These are phyloP conservation scores for Tylopilus cervinicoccineus DNA, from an alignment of 768 basidiomycete species.

Conservation along the genomic window DNA sequence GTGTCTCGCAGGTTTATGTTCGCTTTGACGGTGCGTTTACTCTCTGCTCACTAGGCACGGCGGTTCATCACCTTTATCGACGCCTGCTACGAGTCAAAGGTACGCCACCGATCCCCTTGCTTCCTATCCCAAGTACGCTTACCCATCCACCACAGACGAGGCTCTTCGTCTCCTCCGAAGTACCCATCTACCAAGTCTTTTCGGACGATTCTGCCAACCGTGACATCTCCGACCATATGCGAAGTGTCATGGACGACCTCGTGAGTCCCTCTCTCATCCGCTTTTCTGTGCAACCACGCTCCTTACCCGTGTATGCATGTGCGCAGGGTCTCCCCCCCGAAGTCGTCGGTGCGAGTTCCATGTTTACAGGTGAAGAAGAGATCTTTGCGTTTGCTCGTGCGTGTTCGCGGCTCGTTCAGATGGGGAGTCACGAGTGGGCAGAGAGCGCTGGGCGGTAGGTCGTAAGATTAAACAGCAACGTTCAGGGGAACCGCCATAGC, in stretches of 20 bases:
- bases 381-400: slow-evolving; percentile 96
- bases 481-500: background rate
- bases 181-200: slow-evolving; percentile 88
- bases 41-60: slow-evolving; percentile 53
- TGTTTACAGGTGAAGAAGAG: slow-evolving; percentile 97
- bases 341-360: slow-evolving; percentile 74
- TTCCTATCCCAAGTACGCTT: background rate
- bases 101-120: slow-evolving; percentile 24
- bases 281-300: background rate
- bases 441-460: slow-evolving; percentile 36
- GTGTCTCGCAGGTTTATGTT: background rate
- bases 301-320: background rate
- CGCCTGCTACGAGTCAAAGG: slow-evolving; percentile 92
- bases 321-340: slow-evolving; percentile 73
- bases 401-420: slow-evolving; percentile 80
- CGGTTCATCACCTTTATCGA: slow-evolving; percentile 98
- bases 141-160: slow-evolving; percentile 78
- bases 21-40: background rate
- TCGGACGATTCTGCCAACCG: slow-evolving; percentile 56
- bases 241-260: slow-evolving; percentile 93
- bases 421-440: slow-evolving; percentile 89
- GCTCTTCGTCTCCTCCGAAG: slow-evolving; percentile 88
- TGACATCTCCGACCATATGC: slow-evolving; percentile 77
- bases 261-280: slow-evolving; percentile 37
- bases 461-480: background rate